phyloP scores from a whole-genome alignment of 768 basidiomycete species.

The Russula sp. region DNA sequence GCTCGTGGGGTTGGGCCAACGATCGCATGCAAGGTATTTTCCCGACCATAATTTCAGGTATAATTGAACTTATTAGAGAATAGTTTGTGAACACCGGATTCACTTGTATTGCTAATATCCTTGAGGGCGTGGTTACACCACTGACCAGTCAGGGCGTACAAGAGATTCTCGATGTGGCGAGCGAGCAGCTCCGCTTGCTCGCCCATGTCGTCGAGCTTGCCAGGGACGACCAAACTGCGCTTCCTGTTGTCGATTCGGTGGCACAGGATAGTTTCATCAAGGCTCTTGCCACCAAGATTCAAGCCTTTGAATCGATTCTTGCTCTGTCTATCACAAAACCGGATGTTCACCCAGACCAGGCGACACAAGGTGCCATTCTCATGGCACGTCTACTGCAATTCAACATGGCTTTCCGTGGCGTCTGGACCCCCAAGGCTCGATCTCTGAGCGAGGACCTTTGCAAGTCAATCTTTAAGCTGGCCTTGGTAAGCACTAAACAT shows the following conservation, averaged over 20 bases:
- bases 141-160: slow-evolving; percentile 33
- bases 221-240: slow-evolving; percentile 44
- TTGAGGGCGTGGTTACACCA: slow-evolving; percentile 38
- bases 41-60: background rate
- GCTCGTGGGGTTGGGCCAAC: slow-evolving; percentile 61
- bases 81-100: slow-evolving; percentile 78
- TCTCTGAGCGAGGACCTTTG: slow-evolving; percentile 46
- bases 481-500: slow-evolving; percentile 26
- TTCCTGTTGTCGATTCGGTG: slow-evolving; percentile 50
- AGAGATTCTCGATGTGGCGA: slow-evolving; percentile 43
- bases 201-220: slow-evolving; percentile 67
- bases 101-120: slow-evolving; percentile 56
- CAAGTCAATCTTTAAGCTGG: slow-evolving; percentile 42
- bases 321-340: slow-evolving; percentile 30
- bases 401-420: slow-evolving; percentile 58
- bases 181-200: slow-evolving; percentile 65
- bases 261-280: slow-evolving; percentile 59
- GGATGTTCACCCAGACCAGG: slow-evolving; percentile 26
- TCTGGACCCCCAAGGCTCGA: slow-evolving; percentile 54
- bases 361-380: slow-evolving; percentile 49
- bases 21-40: slow-evolving; percentile 63
- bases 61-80: background rate
- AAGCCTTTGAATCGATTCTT: slow-evolving; percentile 36
- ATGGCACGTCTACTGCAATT: slow-evolving; percentile 71
- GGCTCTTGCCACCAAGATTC: slow-evolving; percentile 48